Evolutionary conservation across 192 early-diverging fungal genomes (phyloP), one percentile per base, ranked within the genome.

Genomic region (Backusella sp.): DNA sequence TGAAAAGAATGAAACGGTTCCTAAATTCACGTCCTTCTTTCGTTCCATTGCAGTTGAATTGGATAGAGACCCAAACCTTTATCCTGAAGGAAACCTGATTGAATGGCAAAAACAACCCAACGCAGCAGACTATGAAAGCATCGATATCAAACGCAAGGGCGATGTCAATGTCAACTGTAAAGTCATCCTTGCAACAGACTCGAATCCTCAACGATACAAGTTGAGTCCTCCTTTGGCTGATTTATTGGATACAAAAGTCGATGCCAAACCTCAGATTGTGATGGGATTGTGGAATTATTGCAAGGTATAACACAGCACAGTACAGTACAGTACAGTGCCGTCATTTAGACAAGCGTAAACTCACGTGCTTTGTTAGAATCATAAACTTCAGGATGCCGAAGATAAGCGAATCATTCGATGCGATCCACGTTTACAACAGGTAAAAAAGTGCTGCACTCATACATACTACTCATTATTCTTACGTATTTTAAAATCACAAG

Each of bases 201-300:
- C 90, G 41, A 88, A 88, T 12, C 93, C 94, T 1, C 90, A 93
- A 76, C 92, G 90, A 68, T 96, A 91, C 86, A 95, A 95, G 68
- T 78, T 98, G 59, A 90, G 90, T 41, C 86, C 90, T 17, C 83
- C 86, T 30, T 81, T 99, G 82, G 89, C 90, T 11, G 87, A 91
- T 73, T 74, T 99, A 67, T 80, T 99, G 66, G 91, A 92, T 44
- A 85, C 97, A 23, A 89, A 93, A 66, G 86, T 90, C 21, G 93
- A 94, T 77, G 93, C 93, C 0, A 81, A 88, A 39, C 79, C 88
- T 11, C 89, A 90, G 42, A 91, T 96, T 56, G 92, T 98, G 69
- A 91, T 92, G 88, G 92, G 90, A 36, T 78, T 99, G 68, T 98
- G 96, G 96, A 94, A 99, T 81, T 99, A 99, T 76, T 92, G 98